Conservation (phyloP, 106 monocot species). For the Dactylorhiza incarnata region DNA sequence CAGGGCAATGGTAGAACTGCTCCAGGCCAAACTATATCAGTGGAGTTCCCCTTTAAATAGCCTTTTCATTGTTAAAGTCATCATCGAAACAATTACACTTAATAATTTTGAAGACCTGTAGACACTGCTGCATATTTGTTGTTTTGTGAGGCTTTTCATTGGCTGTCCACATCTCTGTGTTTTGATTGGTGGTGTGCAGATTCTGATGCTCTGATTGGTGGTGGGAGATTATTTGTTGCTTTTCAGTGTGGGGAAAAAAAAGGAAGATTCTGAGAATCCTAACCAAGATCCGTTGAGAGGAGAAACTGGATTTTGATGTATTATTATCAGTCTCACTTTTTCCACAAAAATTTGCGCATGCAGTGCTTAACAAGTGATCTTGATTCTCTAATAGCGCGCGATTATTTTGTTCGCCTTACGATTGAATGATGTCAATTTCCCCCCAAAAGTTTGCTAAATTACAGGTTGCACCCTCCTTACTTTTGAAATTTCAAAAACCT, state of each 20-base stretch:
- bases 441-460: too few species aligned
- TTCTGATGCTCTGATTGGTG: background rate
- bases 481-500: too few species aligned
- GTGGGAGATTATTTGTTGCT: background rate
- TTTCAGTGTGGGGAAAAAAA: background rate
- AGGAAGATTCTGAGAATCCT: background rate
- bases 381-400: too few species aligned
- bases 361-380: too few species aligned
- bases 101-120: background rate
- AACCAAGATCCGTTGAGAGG: background rate
- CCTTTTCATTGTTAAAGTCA: background rate
- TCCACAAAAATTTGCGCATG: too few species aligned
- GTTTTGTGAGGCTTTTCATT: background rate
- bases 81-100: background rate
- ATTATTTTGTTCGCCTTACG: too few species aligned
- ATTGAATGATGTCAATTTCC: too few species aligned
- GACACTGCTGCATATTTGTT: background rate
- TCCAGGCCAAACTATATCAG: background rate
- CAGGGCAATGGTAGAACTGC: background rate
- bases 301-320: too few species aligned
- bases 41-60: background rate
- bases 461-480: too few species aligned
- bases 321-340: too few species aligned
- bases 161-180: background rate
- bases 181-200: background rate